Percentiles rank a stretch among this genome's conserved stretches.
These are phyloP conservation scores for Fraxinus xanthoxyloides DNA, from an alignment of 305 asterid species.

Conservation along the genomic window DNA sequence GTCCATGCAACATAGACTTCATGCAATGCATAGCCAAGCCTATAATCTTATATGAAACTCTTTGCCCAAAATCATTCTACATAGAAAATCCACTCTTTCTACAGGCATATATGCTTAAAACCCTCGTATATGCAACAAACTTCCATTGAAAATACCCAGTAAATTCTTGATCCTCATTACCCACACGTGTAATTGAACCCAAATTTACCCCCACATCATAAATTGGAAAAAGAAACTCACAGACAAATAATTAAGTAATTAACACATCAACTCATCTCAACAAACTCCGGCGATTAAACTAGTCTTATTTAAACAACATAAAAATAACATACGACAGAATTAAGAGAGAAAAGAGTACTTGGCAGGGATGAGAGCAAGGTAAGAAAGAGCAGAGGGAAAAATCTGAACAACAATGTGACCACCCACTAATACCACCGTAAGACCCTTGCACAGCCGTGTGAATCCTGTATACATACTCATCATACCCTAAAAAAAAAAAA, in stretches of 20 bases:
- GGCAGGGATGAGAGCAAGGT: constrained; percentile 83
- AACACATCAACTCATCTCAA: background rate
- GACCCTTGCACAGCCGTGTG: constrained; percentile 85
- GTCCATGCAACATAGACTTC: background rate
- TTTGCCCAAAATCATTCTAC: background rate
- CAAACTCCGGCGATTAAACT: background rate
- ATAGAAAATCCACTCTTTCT: background rate
- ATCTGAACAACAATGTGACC: constrained; percentile 82
- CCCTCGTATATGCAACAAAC: background rate
- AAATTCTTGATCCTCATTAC: background rate
- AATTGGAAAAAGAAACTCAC: background rate
- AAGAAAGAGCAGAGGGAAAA: constrained; percentile 64
- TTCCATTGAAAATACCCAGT: background rate
- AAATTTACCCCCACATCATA: background rate
- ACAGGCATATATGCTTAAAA: background rate
- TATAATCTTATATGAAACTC: background rate
- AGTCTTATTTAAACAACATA: background rate
- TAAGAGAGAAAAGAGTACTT: background rate
- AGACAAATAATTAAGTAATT: background rate
- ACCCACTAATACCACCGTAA: constrained; percentile 70
- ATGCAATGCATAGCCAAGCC: background rate
- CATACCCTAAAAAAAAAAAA: constrained; percentile 28
- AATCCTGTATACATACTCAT: constrained; percentile 54
- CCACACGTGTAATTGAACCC: background rate
- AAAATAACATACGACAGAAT: background rate